Base-by-base conservation (phyloP, 2,329 filamentous ascomycete species). In the Talaromyces amestolkiae region DNA sequence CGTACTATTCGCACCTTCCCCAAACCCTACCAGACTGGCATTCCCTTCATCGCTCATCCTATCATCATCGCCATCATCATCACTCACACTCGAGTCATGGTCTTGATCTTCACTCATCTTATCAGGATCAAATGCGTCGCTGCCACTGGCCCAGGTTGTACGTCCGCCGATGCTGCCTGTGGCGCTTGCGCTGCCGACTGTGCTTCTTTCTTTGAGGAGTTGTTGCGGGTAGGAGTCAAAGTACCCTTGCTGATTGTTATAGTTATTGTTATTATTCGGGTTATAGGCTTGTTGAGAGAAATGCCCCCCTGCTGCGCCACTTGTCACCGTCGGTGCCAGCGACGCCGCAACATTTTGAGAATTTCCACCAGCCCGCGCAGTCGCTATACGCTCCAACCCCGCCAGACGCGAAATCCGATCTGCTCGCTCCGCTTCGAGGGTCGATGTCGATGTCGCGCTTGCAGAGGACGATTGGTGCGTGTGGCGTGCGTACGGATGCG, bases 361-460 rank as follows among this genome's bases (percentile, higher is more conserved):
- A 78, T 78, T 71, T 82, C 27, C 39, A 24, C 59, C 41, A 17
- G 86, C 82, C 68, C 91, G 89, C 51, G 90, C 84, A n/a, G 92
- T 91, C 17, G 91, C 89, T 65, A 97, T 89, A 65, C 91, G 88
- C 77, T 96, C 93, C 43, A 97, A 86, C n/a, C 94, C 94, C 13
- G 93, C 91, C 24, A 97, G 88, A 60, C 94, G 93, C 51, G 93
- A 97, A 78, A 98, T 97, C 73, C 94, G 93, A 79, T 97, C 93
- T 68, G 92, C 93, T 71, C 93, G 92, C 78, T 97, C 93, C 68
- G 93, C 93, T 73, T 97, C 93, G 67, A 95, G 88, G 72, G 90
- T 94, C 70, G 86, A 90, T 63, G 87, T 86, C 22, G 88, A 90
- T 7, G 86, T 78, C 41, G 76, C 76, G n/a, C 82, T 83, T 78